Evolutionary conservation across 768 basidiomycete genomes (phyloP), one percentile per base, ranked within the genome.

Genomic region (Podaxis sp.): DNA sequence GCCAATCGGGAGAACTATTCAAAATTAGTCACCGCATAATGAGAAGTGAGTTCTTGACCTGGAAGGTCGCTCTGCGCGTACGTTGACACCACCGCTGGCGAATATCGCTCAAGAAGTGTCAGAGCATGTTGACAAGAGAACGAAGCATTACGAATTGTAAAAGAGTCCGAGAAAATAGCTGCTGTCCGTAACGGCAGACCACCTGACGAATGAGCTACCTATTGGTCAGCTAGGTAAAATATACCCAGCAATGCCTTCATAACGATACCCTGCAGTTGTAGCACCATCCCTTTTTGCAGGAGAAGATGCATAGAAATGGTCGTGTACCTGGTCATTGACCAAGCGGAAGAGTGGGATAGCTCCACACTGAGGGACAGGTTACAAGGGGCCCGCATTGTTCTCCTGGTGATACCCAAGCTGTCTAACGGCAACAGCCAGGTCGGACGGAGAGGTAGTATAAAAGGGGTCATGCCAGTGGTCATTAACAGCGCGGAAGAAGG

Each of bases 401-500:
- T 47, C 44, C 16, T 54, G 52, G 18, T 44, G n/a, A 3, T n/a
- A 44, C 18, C 18, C n/a, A 5, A 44, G 42, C 18, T 16, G 2
- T 3, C n/a, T 18, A 16, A 44, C 4, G 3, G 16, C 18, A 44
- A 44, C 42, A 44, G 6, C n/a, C 18, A 44, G n/a, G n/a, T 13
- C 14, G 5, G 42, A 18, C 14, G 18, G 52, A 18, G 35, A 54
- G 5, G 35, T 10, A 18, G 52, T 54, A 11, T 54, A 54, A 21
- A 54, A 54, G 36, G 40, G 52, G 52, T 40, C 52, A 18, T 54
- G 52, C 52, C 52, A 40, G 25, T n/a, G 16, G 18, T 54, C 52
- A 18, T 18, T 54, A 18, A 54, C 13, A 18, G 52, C 52, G 14
- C 52, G 52, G 52, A 54, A 37, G 52, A 37, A 38, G 5, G 52